Percentiles rank a stretch among this genome's conserved stretches.
phyloP scores from a whole-genome alignment of 139 green algal genomes.

The Protoeuglena noctilucae region DNA sequence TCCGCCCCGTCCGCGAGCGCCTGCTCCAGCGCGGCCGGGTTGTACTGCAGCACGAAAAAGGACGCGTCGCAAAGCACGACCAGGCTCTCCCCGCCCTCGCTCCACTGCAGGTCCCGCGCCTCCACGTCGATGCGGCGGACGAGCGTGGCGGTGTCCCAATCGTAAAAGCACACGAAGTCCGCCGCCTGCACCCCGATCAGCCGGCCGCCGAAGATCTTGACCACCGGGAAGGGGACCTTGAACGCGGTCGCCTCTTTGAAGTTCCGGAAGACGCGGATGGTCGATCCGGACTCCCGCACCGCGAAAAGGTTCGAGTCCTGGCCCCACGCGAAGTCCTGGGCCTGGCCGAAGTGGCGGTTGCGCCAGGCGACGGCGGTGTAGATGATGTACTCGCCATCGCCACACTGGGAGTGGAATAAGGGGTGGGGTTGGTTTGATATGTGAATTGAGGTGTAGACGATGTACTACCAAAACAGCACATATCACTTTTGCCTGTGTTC shows the following conservation, averaged over 20 bases:
- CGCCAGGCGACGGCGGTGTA: slow-evolving; percentile 97
- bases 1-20: slow-evolving; percentile 26
- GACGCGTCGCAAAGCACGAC: slow-evolving; percentile 56
- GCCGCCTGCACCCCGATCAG: slow-evolving; percentile 55
- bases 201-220: slow-evolving; percentile 75
- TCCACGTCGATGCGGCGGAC: slow-evolving; percentile 83
- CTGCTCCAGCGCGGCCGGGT: slow-evolving; percentile 36
- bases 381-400: slow-evolving; percentile 81
- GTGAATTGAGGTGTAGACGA: no score
- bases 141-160: slow-evolving; percentile 66
- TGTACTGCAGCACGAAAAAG: slow-evolving; percentile 79
- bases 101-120: slow-evolving; percentile 60
- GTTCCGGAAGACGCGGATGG: slow-evolving; percentile 47
- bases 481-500: no score
- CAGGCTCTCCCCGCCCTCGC: slow-evolving; percentile 66
- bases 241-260: slow-evolving; percentile 68
- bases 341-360: slow-evolving; percentile 88
- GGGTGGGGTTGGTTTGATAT: no score
- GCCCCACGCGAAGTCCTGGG: slow-evolving; percentile 87
- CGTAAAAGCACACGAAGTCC: slow-evolving; percentile 94
- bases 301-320: slow-evolving; percentile 77
- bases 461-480: no score
- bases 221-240: slow-evolving; percentile 51
- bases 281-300: slow-evolving; percentile 42
- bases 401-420: no score